Evolutionary conservation across 345 rosid genomes (phyloP).

Genomic region (Hibiscus syriacus): DNA sequence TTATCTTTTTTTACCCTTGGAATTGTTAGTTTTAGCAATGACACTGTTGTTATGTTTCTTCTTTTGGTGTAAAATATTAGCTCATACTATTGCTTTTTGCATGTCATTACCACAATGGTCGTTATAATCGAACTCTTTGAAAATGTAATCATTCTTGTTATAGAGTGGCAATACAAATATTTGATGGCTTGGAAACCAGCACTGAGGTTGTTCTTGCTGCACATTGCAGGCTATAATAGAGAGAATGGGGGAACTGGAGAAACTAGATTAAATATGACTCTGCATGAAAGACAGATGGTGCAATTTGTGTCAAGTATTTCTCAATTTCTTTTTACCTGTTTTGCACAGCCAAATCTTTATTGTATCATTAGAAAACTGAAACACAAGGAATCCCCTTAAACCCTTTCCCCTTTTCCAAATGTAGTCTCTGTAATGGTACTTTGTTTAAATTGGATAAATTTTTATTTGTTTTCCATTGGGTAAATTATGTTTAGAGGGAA

Average conservation of each 20-base stretch:
- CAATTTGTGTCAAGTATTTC: conserved; percentile 8
- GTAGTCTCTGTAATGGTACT: neutral
- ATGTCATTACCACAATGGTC: neutral
- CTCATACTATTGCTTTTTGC: neutral
- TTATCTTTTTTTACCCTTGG: neutral
- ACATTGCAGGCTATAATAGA: conserved; percentile 78
- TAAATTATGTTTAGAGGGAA: neutral
- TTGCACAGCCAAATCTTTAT: conserved; percentile 11
- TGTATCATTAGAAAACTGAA: conserved; percentile 6
- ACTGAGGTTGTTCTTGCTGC: neutral
- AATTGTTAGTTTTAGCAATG: neutral
- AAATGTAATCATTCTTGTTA: neutral
- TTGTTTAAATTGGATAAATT: neutral
- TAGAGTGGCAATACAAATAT: neutral
- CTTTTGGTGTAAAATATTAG: neutral
- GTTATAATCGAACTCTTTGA: neutral
- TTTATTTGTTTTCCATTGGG: neutral
- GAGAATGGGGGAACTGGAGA: conserved; percentile 91
- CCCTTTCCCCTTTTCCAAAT: neutral
- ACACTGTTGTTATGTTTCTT: neutral
- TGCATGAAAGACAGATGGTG: conserved; percentile 3
- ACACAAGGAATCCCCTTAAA: neutral
- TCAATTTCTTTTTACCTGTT: conserved; percentile 1
- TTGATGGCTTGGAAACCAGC: neutral
- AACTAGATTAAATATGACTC: conserved; percentile 48